Evolutionary conservation across 768 basidiomycete genomes (phyloP).

Genomic region (Panellus pusillus): DNA sequence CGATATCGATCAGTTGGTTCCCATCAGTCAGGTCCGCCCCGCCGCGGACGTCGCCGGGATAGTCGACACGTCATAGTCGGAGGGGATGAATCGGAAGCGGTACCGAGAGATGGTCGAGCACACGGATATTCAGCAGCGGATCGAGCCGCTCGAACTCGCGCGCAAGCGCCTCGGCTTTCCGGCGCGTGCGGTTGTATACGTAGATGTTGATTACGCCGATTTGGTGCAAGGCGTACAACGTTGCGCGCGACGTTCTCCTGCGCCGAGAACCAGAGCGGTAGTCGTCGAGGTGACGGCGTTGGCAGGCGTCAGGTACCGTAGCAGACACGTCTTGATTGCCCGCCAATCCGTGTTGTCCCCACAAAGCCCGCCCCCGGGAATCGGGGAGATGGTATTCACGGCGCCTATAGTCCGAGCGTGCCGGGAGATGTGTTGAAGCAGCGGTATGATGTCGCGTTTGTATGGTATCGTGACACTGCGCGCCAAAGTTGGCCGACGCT

Average conservation of each 20-base stretch:
- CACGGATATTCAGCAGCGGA: slow-evolving; percentile 49
- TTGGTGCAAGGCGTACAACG: slow-evolving; percentile 69
- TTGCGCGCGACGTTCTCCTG: slow-evolving; percentile 77
- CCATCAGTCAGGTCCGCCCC: slow-evolving; percentile 23
- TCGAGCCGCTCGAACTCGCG: slow-evolving; percentile 45
- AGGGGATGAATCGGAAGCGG: slow-evolving; percentile 37
- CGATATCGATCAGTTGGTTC: slow-evolving; percentile 40
- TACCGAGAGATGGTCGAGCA: slow-evolving; percentile 49
- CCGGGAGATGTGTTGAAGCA: slow-evolving; percentile 62
- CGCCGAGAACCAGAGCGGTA: slow-evolving; percentile 70
- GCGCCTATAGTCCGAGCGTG: slow-evolving; percentile 72
- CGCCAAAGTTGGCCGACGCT: slow-evolving; percentile 59
- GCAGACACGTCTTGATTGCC: slow-evolving; percentile 60
- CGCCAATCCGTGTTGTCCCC: slow-evolving; percentile 86
- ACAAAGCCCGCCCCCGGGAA: slow-evolving; percentile 41
- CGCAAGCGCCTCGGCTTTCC: slow-evolving; percentile 58
- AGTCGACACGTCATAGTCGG: slow-evolving; percentile 69
- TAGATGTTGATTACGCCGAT: slow-evolving; percentile 60
- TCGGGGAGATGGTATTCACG: slow-evolving; percentile 71
- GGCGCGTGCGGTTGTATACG: slow-evolving; percentile 69
- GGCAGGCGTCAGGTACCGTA: slow-evolving; percentile 33
- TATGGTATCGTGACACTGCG: slow-evolving; percentile 81
- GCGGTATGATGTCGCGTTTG: slow-evolving; percentile 69
- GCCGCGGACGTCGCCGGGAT: slow-evolving; percentile 50
- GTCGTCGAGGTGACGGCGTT: slow-evolving; percentile 28